Evolutionary conservation across 768 basidiomycete species (phyloP).

Genomic region (Tulasnella sp.): DNA sequence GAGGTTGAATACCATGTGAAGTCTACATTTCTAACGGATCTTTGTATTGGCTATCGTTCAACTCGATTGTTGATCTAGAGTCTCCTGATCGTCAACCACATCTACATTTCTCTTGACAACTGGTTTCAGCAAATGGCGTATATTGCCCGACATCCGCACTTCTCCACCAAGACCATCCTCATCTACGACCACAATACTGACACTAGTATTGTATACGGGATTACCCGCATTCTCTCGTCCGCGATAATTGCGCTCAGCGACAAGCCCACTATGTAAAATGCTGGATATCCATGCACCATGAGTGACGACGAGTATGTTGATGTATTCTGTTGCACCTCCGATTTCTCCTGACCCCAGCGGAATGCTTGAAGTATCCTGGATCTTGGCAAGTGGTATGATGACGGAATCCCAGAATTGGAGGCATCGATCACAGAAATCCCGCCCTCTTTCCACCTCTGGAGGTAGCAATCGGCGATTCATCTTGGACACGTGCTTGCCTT

Average conservation of each 20-base stretch:
- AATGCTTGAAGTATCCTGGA: background rate
- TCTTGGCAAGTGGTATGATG: slow-evolving; percentile 4
- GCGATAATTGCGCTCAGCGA: slow-evolving; percentile 1
- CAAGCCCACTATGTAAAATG: slow-evolving; percentile 3
- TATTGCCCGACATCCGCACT: background rate
- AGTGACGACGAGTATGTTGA: slow-evolving; percentile 14
- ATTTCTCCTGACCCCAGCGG: background rate
- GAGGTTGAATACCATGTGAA: no score
- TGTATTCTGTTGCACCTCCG: background rate
- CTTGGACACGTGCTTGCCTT: slow-evolving; percentile 5
- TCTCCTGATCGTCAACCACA: background rate
- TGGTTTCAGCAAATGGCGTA: slow-evolving; percentile 1
- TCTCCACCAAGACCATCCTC: slow-evolving; percentile 1
- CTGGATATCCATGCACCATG: slow-evolving; percentile 15
- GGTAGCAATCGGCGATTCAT: background rate
- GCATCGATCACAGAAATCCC: slow-evolving; percentile 7
- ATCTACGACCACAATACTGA: background rate
- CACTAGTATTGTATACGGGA: slow-evolving; percentile 1
- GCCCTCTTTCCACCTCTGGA: slow-evolving; percentile 3
- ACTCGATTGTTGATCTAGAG: no score
- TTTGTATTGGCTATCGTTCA: no score
- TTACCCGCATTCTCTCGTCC: background rate
- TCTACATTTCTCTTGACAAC: slow-evolving; percentile 5
- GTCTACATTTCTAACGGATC: no score
- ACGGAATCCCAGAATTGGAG: slow-evolving; percentile 12